Percentiles rank a stretch among this genome's conserved stretches.
phyloP scores from a whole-genome alignment of 2,329 filamentous ascomycete species.

The Ceratocystis cubensis region DNA sequence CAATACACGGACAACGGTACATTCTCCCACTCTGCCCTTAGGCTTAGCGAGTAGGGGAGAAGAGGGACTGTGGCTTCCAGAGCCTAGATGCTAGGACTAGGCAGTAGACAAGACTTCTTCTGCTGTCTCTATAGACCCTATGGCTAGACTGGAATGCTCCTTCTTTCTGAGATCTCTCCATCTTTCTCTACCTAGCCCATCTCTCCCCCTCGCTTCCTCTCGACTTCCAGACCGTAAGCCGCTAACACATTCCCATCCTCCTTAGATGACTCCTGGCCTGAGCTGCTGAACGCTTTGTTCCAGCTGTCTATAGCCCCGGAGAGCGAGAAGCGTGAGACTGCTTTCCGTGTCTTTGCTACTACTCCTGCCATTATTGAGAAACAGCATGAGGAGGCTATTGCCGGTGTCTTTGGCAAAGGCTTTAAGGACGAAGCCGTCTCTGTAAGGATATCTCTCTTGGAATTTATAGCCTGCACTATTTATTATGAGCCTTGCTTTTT shows the following conservation, averaged over 20 bases:
- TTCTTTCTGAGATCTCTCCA: no score
- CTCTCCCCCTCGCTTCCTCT: neutral
- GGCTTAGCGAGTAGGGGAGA: no score
- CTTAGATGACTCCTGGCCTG: slow-evolving; percentile 72
- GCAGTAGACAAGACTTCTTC: no score
- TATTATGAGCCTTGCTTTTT: neutral
- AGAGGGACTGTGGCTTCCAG: no score
- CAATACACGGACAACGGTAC: slow-evolving; percentile 88
- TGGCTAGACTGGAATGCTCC: no score
- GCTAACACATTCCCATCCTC: slow-evolving; percentile 19
- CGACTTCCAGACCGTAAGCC: neutral
- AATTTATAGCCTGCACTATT: neutral
- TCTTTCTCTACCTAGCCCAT: no score
- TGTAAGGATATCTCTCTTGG: slow-evolving; percentile 36
- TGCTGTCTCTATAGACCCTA: no score
- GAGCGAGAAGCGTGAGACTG: slow-evolving; percentile 73
- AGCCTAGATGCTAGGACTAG: no score
- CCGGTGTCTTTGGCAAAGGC: slow-evolving; percentile 76
- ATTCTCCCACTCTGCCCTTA: slow-evolving; percentile 26
- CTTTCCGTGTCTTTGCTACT: slow-evolving; percentile 89
- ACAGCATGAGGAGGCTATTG: slow-evolving; percentile 83
- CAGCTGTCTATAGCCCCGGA: slow-evolving; percentile 79
- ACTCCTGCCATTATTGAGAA: slow-evolving; percentile 93
- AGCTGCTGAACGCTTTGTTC: slow-evolving; percentile 76
- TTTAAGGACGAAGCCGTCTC: slow-evolving; percentile 79